A percentile compares a stretch with the other conserved stretches of the same genome.
phyloP scores from a whole-genome alignment of 257 asterid species.

The Solanum microdontum region DNA sequence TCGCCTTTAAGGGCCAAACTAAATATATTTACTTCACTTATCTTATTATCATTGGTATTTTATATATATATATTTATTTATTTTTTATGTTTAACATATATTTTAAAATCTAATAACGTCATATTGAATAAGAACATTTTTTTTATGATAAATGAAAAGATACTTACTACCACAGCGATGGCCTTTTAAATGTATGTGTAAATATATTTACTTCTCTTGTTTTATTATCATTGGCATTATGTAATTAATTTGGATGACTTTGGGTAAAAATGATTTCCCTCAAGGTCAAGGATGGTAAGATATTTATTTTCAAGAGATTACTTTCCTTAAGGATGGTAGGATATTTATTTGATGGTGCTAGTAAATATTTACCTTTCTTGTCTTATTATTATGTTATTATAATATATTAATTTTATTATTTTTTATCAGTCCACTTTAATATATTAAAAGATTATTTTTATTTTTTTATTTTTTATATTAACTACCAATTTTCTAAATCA shows the following conservation, averaged over 20 bases:
- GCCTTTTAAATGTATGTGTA: background rate
- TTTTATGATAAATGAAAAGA: too few relatives aligned
- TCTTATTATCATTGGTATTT: background rate
- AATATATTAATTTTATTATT: background rate
- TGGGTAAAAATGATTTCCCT: background rate
- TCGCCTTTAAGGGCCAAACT: accelerated
- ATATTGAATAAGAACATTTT: too few relatives aligned
- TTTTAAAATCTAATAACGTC: too few relatives aligned
- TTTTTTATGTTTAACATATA: too few relatives aligned
- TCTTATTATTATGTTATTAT: background rate
- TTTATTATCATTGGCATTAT: background rate
- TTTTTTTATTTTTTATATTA: too few relatives aligned
- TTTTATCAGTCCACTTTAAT: too few relatives aligned
- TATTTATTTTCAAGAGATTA: background rate
- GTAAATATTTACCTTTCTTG: background rate
- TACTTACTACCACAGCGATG: accelerated
- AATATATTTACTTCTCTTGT: background rate
- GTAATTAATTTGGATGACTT: background rate
- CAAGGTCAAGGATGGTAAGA: background rate
- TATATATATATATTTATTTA: too few relatives aligned
- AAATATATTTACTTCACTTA: background rate
- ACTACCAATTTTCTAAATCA: background rate
- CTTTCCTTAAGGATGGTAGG: background rate
- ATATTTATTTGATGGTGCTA: background rate
- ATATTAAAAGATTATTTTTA: too few relatives aligned